Evolutionary conservation across 2,329 filamentous ascomycete species (phyloP), one percentile per base, ranked within the genome.

Genomic region (Fonsecaea monophora): DNA sequence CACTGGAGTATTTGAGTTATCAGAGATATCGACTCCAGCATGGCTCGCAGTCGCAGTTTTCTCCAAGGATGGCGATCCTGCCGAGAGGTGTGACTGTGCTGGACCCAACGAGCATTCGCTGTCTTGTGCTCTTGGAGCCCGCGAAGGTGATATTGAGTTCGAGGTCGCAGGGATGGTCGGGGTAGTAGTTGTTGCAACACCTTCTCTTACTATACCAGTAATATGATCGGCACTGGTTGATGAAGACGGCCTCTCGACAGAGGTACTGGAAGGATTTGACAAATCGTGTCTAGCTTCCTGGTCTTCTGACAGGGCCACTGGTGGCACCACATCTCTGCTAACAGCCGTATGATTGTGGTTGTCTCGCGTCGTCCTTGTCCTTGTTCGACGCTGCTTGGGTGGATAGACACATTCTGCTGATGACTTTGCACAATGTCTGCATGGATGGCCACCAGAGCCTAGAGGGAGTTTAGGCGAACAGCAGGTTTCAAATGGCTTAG

Each of bases 351-450:
- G 25, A 18, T 40, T 35, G 40, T 40, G 25, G n/a, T 40, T 35
- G n/a, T 48, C 40, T 60, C 38, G 40, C 42, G 21, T 53, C 21
- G 12, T 60, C 58, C 25, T 50, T 18, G 25, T 50, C 60, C 62
- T 48, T 40, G 38, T 40, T 5, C 38, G 38, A 40, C 54, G 54
- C 37, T 60, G 38, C 15, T 35, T 21, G 13, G 45, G 42, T n/a
- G 62, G 62, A 38, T 64, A 64, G 35, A 60, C 25, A 32, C 62
- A 64, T 53, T 50, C 55, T 59, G 58, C 53, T 21, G 54, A 21
- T 30, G 59, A 35, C 21, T 55, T 64, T 13, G 40, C 21, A 42
- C 62, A 64, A 55, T 64, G 37, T 53, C 40, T 58, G 40, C 62
- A 64, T 13, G 62, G 54, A 25, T 58, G 37, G 8, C 55, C 62